Evolutionary conservation across 2,329 filamentous ascomycete genomes (phyloP).

Genomic region (Colletotrichum sp.): DNA sequence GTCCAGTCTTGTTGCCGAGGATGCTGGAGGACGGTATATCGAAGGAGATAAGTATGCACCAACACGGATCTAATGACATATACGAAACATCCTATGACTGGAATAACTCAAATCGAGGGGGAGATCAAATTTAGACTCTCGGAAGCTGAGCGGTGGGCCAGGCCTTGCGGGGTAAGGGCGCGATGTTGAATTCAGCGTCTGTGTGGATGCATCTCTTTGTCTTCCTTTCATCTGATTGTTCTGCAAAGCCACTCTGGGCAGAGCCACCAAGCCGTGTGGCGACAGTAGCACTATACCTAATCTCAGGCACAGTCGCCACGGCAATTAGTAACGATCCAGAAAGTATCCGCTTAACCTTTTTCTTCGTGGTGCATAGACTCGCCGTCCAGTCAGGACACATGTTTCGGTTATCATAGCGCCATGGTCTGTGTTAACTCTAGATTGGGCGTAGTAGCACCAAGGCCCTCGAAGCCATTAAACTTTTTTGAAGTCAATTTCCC

Average conservation of each 20-base stretch:
- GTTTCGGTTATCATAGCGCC: neutral
- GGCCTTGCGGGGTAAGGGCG: neutral
- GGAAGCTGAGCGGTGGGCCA: neutral
- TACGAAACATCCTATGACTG: neutral
- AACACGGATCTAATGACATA: neutral
- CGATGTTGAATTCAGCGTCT: neutral
- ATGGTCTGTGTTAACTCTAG: neutral
- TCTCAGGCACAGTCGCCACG: neutral
- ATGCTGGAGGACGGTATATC: neutral
- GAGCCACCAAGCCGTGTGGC: neutral
- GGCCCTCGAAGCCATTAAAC: neutral
- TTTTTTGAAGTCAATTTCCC: neutral
- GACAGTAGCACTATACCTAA: neutral
- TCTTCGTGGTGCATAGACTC: neutral
- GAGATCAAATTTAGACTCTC: neutral
- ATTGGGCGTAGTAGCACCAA: neutral
- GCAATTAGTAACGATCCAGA: neutral
- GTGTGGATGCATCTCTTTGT: neutral
- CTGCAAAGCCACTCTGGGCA: neutral
- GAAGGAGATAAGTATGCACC: neutral
- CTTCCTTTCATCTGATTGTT: neutral
- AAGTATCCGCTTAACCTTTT: neutral
- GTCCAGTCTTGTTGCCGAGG: neutral
- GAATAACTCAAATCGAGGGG: neutral
- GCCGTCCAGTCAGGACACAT: neutral